Evolutionary conservation across 2,329 filamentous ascomycete genomes (phyloP), one percentile per base, ranked within the genome.

Genomic region (Paecilomyces fulvus): DNA sequence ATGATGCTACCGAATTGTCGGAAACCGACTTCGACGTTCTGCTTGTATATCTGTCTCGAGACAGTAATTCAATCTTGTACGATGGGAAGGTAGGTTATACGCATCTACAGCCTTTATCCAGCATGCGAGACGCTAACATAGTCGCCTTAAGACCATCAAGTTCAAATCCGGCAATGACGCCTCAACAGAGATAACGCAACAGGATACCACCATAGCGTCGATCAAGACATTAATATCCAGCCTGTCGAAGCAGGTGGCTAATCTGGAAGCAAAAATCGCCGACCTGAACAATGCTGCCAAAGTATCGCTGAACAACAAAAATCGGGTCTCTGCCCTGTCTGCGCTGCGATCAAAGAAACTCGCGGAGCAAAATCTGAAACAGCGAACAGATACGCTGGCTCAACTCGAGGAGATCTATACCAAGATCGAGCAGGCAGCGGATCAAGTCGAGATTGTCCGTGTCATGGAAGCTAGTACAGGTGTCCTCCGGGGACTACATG

Each of bases 381-480:
- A 85, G 61, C 85, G 92, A 11, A 83, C 86, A 30, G 84, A 85
- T 8, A 89, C 89, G 0, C 80, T 96, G 1, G 77, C 79, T 48
- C 91, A 96, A 71, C 80, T 99, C 1, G 91, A 97, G 72, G 85
- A 89, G 60, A 86, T 95, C 0, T 88, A 90, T 55, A 73, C 80
- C n/a, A 88, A 87, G 67, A 89, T 99, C 54, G 87, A 96, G 69
- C 86, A 92, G 70, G 94, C 94, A 0, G 81, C 85, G 0, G 89
- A 92, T 71, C 89, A 96, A 60, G 84, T 95, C 8, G 87, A 90
- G 64, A 82, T 96, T 12, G 84, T 97, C 8, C 82, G 83, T 58
- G 86, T 91, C 5, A 92, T 99, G 86, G 84, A 90, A 66, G 82
- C 85, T 14, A 90, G 89, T 60, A 83, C 87, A 0, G 80, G 80